These are phyloP conservation scores for Datisca glomerata DNA, from an alignment of 306 rosid species.

Conservation along the genomic window DNA sequence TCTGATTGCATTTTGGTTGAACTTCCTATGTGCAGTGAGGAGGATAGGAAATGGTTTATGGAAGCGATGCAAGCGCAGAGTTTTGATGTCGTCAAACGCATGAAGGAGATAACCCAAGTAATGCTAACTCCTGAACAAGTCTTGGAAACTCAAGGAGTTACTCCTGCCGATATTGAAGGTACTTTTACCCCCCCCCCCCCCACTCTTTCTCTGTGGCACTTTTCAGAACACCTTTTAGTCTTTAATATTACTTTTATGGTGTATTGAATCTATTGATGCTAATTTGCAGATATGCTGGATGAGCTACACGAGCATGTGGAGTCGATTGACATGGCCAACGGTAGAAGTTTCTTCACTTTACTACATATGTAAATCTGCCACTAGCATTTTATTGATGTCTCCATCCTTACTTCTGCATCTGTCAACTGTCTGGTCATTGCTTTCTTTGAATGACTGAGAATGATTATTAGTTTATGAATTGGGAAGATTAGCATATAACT, in stretches of 20 bases:
- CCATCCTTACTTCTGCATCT: no score
- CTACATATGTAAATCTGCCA: no score
- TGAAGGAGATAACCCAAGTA: slow-evolving; percentile 84
- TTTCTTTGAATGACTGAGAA: no score
- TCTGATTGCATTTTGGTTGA: slow-evolving; percentile 2
- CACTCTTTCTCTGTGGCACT: neutral
- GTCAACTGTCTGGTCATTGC: no score
- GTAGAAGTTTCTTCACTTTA: slow-evolving; percentile 20
- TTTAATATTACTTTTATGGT: no score
- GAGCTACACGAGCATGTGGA: slow-evolving; percentile 95
- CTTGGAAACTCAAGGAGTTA: slow-evolving; percentile 78
- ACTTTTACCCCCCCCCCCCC: neutral
- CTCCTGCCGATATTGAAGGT: slow-evolving; percentile 73
- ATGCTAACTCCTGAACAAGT: slow-evolving; percentile 85
- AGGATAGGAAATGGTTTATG: slow-evolving; percentile 83
- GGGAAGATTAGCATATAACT: no score
- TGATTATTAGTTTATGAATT: no score
- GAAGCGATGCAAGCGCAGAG: slow-evolving; percentile 85
- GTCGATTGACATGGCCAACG: slow-evolving; percentile 94
- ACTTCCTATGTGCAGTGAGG: slow-evolving; percentile 44
- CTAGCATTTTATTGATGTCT: no score
- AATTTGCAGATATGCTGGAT: slow-evolving; percentile 58
- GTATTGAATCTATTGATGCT: no score
- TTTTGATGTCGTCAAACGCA: slow-evolving; percentile 71
- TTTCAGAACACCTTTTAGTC: no score